Percentiles rank a stretch among this genome's conserved stretches.
phyloP scores from a whole-genome alignment of 345 rosid genomes.

The Brassica incana region DNA sequence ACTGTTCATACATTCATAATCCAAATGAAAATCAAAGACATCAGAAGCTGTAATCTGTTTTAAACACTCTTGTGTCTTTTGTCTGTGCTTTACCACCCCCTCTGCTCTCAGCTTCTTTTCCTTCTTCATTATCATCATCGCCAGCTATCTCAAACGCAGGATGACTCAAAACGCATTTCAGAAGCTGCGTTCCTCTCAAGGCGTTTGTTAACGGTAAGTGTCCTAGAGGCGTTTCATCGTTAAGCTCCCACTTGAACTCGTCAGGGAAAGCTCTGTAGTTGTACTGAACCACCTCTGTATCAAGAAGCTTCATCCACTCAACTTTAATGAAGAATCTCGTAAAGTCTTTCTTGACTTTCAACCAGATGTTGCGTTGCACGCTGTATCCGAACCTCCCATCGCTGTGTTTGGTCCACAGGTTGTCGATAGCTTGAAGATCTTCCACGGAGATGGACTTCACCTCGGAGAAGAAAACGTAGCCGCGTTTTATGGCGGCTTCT shows the following conservation, averaged over 20 bases:
- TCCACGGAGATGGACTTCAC: slow-evolving; percentile 61
- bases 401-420: slow-evolving; percentile 74
- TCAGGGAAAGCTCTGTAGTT: slow-evolving; percentile 83
- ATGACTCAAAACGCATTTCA: slow-evolving; percentile 67
- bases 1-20: slow-evolving; percentile 21
- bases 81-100: slow-evolving; percentile 26
- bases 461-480: slow-evolving; percentile 96
- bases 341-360: slow-evolving; percentile 66
- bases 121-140: slow-evolving; percentile 35
- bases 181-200: slow-evolving; percentile 77
- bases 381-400: slow-evolving; percentile 75
- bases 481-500: slow-evolving; percentile 72
- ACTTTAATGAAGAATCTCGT: slow-evolving; percentile 65
- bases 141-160: slow-evolving; percentile 65
- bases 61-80: slow-evolving; percentile 42
- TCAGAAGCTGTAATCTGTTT: slow-evolving; percentile 67
- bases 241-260: slow-evolving; percentile 84
- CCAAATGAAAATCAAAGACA: background rate
- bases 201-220: slow-evolving; percentile 96
- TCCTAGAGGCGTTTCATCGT: slow-evolving; percentile 72
- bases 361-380: slow-evolving; percentile 71
- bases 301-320: slow-evolving; percentile 97
- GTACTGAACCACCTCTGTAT: slow-evolving; percentile 78
- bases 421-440: slow-evolving; percentile 73
- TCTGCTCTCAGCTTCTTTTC: slow-evolving; percentile 29